These are phyloP conservation scores for Russula virescens DNA, from an alignment of 768 basidiomycete genomes.

Conservation along the genomic window DNA sequence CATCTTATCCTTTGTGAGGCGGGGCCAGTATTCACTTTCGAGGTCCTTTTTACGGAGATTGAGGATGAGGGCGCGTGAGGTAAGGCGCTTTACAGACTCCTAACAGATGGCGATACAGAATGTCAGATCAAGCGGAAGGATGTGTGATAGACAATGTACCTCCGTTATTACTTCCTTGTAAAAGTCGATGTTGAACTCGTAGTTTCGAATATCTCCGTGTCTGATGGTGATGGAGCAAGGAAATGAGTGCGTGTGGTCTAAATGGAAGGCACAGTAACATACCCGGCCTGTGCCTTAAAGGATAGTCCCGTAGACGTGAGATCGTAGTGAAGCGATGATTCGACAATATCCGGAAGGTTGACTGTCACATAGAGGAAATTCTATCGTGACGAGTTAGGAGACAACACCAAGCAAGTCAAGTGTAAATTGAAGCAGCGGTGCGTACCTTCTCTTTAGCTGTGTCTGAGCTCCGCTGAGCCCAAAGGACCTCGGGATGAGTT, in stretches of 20 bases:
- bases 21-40: slow-evolving; percentile 82
- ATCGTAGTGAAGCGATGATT: slow-evolving; percentile 50
- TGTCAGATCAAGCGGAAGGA: not conserved
- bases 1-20: slow-evolving; percentile 62
- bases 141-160: slow-evolving; percentile 37
- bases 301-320: slow-evolving; percentile 52
- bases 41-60: slow-evolving; percentile 77
- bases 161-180: slow-evolving; percentile 72
- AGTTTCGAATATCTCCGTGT: slow-evolving; percentile 28
- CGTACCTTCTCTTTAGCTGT: slow-evolving; percentile 60
- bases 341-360: slow-evolving; percentile 70
- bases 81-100: slow-evolving; percentile 55
- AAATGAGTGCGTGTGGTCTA: not conserved
- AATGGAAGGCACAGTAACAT: slow-evolving; percentile 27
- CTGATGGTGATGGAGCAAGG: not conserved
- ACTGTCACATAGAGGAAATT: slow-evolving; percentile 84
- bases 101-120: slow-evolving; percentile 26
- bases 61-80: slow-evolving; percentile 59
- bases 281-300: slow-evolving; percentile 67
- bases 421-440: slow-evolving; percentile 4
- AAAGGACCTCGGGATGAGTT: slow-evolving; percentile 83
- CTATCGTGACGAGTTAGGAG: slow-evolving; percentile 36
- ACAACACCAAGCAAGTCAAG: not conserved
- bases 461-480: slow-evolving; percentile 88
- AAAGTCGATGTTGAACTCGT: slow-evolving; percentile 70